Base-by-base conservation (phyloP, 1,139 yeast genomes). In the Candida frijolesensis region DNA sequence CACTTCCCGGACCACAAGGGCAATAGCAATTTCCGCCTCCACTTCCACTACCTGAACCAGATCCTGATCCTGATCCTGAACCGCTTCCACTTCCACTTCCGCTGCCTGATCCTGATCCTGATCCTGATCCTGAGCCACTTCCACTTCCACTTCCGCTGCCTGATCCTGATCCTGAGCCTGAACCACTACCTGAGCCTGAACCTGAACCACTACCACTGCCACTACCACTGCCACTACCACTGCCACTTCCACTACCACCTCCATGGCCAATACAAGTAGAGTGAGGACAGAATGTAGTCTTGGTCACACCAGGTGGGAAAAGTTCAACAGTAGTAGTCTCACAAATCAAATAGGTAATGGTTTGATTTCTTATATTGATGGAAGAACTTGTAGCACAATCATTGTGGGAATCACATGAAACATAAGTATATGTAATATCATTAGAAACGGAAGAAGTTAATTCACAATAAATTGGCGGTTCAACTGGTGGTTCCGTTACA, bases 271-370 rank as follows among this genome's bases (percentile, higher is more conserved):
- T 5, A 33, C 45, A 42, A 4, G 15, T 18, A 0, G 39, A 34
- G 11, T 44, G 32, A 14, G 46, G 41, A 25, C 46, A 44, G n/a
- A 44, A 22, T 18, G 46, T 44, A 3, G 46, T 44, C 3, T 30
- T 44, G 11, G 19, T 44, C 4, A 44, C 46, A 2, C 46, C 46
- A 6, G 46, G 46, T 25, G 46, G 46, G 4, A 34, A 27, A 11
- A 35, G 34, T 14, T 44, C 41, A 35, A 44, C 14, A 3, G 41
- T 33, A 15, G 46, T 25, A 3, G 41, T 34, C 35, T 27, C 32
- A 35, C 46, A 44, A 12, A 35, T 32, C 22, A 44, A 44, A 7
- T 33, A 35, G 7, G 46, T 44, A 4, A 35, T 27, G 12, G 40
- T 44, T 14, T 11, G 8, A 10, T 35, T 44, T 4, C 25, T 12